Conservation (phyloP, 805 yeast species). For the Sugiyamaella qingdaonensis region DNA sequence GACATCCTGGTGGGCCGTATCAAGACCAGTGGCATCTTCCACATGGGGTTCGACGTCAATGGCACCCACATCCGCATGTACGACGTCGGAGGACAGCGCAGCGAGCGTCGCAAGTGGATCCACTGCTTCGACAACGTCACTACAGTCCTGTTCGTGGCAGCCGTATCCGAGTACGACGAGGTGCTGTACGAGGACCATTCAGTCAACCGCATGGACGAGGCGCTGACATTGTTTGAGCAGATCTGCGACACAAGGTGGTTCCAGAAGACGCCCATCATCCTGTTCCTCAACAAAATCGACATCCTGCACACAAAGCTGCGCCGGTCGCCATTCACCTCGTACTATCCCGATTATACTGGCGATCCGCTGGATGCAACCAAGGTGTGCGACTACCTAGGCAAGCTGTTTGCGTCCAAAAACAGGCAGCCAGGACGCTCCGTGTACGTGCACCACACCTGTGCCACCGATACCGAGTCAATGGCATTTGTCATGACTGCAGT, state of each 20-base stretch:
- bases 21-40: constrained; percentile 93
- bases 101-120: constrained; percentile 90
- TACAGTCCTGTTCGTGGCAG: constrained; percentile 81
- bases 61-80: constrained; percentile 66
- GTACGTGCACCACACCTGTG: constrained; percentile 90
- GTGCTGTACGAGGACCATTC: constrained; percentile 82
- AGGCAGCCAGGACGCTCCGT: constrained; percentile 63
- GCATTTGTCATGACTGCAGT: constrained; percentile 86
- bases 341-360: constrained; percentile 77
- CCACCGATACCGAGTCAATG: constrained; percentile 89
- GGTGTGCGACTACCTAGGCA: constrained; percentile 68
- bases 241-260: constrained; percentile 86
- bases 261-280: constrained; percentile 75
- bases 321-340: constrained; percentile 59
- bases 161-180: constrained; percentile 90
- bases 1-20: constrained; percentile 89
- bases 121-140: constrained; percentile 91
- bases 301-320: constrained; percentile 66
- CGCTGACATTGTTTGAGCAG: constrained; percentile 77
- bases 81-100: constrained; percentile 96
- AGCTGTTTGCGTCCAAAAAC: constrained; percentile 59
- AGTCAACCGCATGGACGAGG: constrained; percentile 87
- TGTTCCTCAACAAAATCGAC: constrained; percentile 87
- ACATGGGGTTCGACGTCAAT: constrained; percentile 67
- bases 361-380: constrained; percentile 58